Evolutionary conservation across 345 rosid species (phyloP).

Genomic region (Jatropha curcas): DNA sequence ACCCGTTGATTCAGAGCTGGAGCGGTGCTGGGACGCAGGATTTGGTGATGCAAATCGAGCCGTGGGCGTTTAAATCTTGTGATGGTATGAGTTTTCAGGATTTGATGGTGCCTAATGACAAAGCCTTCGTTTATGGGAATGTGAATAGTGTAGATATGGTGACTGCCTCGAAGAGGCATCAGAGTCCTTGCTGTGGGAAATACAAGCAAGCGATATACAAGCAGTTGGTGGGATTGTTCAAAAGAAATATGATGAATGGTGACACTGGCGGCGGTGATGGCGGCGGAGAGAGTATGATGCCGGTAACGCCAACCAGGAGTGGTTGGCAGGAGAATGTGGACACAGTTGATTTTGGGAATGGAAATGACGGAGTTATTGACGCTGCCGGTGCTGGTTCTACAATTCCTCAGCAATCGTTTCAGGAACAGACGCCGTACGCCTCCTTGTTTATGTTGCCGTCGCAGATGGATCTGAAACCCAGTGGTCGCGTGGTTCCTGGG

Average conservation of each 20-base stretch:
- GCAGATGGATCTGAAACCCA: constrained; percentile 32
- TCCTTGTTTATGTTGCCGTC: constrained; percentile 44
- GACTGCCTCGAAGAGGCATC: constrained; percentile 31
- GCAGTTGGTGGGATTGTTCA: constrained; percentile 66
- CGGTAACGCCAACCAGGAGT: constrained; percentile 34
- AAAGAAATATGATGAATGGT: constrained; percentile 32
- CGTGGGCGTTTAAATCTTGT: constrained; percentile 41
- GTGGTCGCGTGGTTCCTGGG: constrained; percentile 25
- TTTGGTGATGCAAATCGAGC: constrained; percentile 40
- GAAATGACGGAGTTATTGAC: constrained; percentile 9
- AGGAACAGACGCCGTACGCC: constrained; percentile 33
- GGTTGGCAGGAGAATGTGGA: constrained; percentile 29
- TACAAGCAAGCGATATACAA: constrained; percentile 52
- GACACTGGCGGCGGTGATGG: constrained; percentile 16
- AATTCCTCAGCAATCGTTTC: constrained; percentile 3
- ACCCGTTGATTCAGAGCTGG: constrained; percentile 27
- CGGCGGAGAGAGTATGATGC: constrained; percentile 40
- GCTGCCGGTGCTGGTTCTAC: not conserved
- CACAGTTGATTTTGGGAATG: constrained; percentile 18
- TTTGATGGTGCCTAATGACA: constrained; percentile 56
- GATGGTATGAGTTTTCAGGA: constrained; percentile 43
- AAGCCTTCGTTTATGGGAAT: constrained; percentile 7
- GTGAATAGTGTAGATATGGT: constrained; percentile 12
- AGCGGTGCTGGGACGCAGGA: constrained; percentile 15
- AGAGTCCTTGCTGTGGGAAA: constrained; percentile 47